Conservation (phyloP, 331 rosid genomes). For the Cydonia oblonga region DNA sequence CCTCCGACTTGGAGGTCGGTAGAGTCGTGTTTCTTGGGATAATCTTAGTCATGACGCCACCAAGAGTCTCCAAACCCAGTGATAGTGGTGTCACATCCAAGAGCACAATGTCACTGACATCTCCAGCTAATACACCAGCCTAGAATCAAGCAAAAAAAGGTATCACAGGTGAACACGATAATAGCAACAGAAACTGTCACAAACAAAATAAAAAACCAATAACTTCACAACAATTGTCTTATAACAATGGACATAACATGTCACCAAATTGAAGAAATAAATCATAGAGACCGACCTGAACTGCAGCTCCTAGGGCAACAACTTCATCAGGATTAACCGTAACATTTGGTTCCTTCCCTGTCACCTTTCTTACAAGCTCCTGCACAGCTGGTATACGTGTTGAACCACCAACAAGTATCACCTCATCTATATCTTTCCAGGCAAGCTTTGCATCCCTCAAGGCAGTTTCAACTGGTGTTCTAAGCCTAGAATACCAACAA, state of each 20-base stretch:
- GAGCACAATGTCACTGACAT: conserved; percentile 25
- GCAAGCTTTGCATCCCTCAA: conserved; percentile 33
- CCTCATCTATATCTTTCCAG: conserved; percentile 27
- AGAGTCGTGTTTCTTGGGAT: conserved; percentile 29
- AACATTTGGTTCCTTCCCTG: conserved; percentile 28
- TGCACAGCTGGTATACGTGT: conserved; percentile 35
- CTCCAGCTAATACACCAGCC: conserved; percentile 32
- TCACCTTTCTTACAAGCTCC: conserved; percentile 27
- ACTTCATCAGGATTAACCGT: conserved; percentile 35
- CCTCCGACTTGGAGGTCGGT: conserved; percentile 29
- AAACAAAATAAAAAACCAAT: neutral
- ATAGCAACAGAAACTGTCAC: neutral
- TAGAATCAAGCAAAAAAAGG: neutral
- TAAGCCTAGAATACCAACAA: conserved; percentile 6
- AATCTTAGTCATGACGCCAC: conserved; percentile 33
- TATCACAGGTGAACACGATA: neutral
- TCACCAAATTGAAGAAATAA: neutral
- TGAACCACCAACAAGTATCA: conserved; percentile 31
- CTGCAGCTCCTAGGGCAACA: conserved; percentile 33
- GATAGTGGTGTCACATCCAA: conserved; percentile 30
- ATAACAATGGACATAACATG: neutral
- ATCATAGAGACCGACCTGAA: conserved; percentile 6
- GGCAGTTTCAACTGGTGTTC: conserved; percentile 23
- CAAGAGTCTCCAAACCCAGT: conserved; percentile 28
- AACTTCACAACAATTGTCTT: neutral